Conservation (phyloP, 2,329 filamentous ascomycete genomes). For the Elsinoe arachidis region DNA sequence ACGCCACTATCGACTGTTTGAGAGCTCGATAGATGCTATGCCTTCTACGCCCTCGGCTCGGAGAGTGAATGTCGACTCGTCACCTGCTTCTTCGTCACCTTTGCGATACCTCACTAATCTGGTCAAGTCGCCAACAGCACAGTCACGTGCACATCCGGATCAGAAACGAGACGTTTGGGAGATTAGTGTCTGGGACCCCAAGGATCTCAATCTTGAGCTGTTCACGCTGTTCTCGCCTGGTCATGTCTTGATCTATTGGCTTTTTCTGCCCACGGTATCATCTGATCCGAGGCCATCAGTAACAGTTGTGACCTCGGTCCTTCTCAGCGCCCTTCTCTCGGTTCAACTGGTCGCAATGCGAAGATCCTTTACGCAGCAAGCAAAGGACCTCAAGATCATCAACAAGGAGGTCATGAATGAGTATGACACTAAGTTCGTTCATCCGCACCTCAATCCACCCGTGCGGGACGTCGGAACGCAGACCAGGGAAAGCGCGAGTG, state of each 20-base stretch:
- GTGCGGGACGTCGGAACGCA: constrained; percentile 76
- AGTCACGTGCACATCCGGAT: constrained; percentile 76
- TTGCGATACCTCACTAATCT: constrained; percentile 63
- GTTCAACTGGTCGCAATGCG: constrained; percentile 67
- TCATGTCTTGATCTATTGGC: constrained; percentile 82
- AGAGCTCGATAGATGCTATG: constrained; percentile 66
- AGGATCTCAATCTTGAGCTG: constrained; percentile 70
- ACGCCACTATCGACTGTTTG: constrained; percentile 85
- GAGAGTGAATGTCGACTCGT: constrained; percentile 80
- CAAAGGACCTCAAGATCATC: constrained; percentile 73
- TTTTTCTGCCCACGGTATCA: constrained; percentile 70
- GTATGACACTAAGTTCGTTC: constrained; percentile 93
- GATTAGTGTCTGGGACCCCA: constrained; percentile 83
- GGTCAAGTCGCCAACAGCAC: constrained; percentile 59
- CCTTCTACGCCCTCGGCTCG: constrained; percentile 77
- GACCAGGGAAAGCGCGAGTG: constrained; percentile 42
- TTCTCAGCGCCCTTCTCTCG: constrained; percentile 67
- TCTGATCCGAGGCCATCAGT: constrained; percentile 76
- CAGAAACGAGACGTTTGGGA: constrained; percentile 87
- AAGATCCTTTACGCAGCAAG: constrained; percentile 69
- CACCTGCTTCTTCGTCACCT: constrained; percentile 68
- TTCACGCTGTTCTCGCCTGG: constrained; percentile 90
- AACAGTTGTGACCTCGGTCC: constrained; percentile 73
- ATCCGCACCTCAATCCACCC: constrained; percentile 74
- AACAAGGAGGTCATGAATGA: constrained; percentile 90